Percentiles rank a stretch among this genome's conserved stretches.
phyloP scores from a whole-genome alignment of 805 yeast genomes.

The Candida orba region DNA sequence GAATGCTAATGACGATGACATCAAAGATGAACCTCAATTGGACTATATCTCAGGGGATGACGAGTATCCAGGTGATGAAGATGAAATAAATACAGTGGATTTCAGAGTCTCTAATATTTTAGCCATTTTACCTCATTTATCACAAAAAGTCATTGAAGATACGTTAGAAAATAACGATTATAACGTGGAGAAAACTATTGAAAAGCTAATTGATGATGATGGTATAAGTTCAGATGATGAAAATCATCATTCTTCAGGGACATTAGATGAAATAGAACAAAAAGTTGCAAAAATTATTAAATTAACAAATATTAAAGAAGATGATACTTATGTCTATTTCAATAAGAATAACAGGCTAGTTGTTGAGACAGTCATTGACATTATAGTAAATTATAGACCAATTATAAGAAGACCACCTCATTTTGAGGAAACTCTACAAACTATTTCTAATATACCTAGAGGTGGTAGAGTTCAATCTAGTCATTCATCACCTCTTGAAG shows the following conservation, averaged over 20 bases:
- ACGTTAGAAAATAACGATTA: no score
- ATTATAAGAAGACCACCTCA: background rate
- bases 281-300: background rate
- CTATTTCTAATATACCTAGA: background rate
- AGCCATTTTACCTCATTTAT: no score
- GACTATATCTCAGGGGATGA: background rate
- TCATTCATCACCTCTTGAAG: background rate
- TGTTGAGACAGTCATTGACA: conserved; percentile 1
- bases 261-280: background rate
- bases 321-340: background rate
- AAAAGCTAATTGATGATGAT: no score
- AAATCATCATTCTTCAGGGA: no score
- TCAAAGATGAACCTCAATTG: background rate
- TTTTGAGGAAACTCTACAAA: background rate
- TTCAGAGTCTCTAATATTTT: background rate
- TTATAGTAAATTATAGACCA: background rate
- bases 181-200: no score
- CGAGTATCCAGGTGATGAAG: background rate
- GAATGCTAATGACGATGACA: background rate
- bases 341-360: background rate
- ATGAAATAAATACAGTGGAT: background rate
- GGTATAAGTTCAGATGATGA: no score
- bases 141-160: no score
- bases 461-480: conserved; percentile 5
- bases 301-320: background rate